A percentile compares a stretch with the other conserved stretches of the same genome.
These are phyloP conservation scores for Apiosordaria backusii DNA, from an alignment of 495 filamentous ascomycete genomes.

Conservation along the genomic window DNA sequence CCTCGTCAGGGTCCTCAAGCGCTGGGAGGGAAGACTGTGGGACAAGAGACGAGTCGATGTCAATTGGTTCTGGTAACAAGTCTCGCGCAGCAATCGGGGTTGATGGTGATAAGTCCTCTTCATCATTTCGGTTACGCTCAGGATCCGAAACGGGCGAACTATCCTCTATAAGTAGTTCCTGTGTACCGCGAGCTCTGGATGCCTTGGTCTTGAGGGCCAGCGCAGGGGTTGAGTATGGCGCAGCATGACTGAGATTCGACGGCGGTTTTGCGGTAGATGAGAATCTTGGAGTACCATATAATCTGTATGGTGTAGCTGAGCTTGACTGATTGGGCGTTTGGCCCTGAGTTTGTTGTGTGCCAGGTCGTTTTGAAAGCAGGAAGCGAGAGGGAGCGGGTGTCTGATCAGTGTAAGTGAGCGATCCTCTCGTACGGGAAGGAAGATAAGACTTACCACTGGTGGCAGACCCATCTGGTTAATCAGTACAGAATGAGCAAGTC, in stretches of 20 bases:
- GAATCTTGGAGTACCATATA: constrained; percentile 43
- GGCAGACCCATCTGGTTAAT: constrained; percentile 9
- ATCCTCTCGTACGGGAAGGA: not conserved
- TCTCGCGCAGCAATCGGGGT: constrained; percentile 1
- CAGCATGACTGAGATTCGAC: not conserved
- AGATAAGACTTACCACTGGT: constrained; percentile 10
- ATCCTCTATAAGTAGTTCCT: constrained; percentile 32
- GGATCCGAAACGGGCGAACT: constrained; percentile 11
- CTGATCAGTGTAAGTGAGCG: constrained; percentile 18
- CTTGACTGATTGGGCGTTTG: constrained; percentile 33
- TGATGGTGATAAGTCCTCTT: not conserved
- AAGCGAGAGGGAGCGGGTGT: constrained; percentile 44
- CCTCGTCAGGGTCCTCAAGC: constrained; percentile 10
- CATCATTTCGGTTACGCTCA: not conserved
- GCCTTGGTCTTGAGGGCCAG: constrained; percentile 21
- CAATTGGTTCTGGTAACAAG: constrained; percentile 33
- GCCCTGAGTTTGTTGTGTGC: constrained; percentile 27
- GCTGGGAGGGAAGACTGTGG: constrained; percentile 19
- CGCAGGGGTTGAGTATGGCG: constrained; percentile 24
- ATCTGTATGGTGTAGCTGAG: constrained; percentile 30
- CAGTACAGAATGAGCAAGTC: not conserved
- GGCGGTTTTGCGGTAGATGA: constrained; percentile 27
- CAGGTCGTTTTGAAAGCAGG: constrained; percentile 34
- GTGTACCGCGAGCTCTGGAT: constrained; percentile 20
- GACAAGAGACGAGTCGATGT: constrained; percentile 30